Percentiles rank a stretch among this genome's conserved stretches.
phyloP scores from a whole-genome alignment of 768 basidiomycete species.

The Tylopilus plumbeoviolaceoides region DNA sequence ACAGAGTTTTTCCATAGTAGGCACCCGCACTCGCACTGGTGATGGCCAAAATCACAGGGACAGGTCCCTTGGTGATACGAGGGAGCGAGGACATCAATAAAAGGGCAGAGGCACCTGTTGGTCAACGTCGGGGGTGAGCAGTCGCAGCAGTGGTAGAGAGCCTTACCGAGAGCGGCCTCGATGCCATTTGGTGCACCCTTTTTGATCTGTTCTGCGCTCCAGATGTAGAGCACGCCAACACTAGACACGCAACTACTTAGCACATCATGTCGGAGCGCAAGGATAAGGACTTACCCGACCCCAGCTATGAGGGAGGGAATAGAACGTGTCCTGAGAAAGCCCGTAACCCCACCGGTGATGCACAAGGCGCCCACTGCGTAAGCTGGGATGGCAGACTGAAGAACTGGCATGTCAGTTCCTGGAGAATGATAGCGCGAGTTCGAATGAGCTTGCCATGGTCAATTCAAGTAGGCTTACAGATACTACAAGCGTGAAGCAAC shows the following conservation, averaged over 20 bases:
- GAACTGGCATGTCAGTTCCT: slow-evolving; percentile 24
- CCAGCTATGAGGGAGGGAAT: slow-evolving; percentile 83
- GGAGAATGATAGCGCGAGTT: neutral
- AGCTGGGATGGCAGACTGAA: slow-evolving; percentile 77
- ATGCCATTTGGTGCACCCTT: slow-evolving; percentile 71
- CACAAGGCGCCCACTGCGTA: slow-evolving; percentile 75
- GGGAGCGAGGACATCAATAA: slow-evolving; percentile 73
- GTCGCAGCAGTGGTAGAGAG: neutral
- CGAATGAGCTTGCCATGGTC: slow-evolving; percentile 28
- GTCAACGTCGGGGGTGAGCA: neutral
- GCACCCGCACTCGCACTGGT: slow-evolving; percentile 56
- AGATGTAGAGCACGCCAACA: slow-evolving; percentile 76
- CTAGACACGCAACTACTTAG: slow-evolving; percentile 32
- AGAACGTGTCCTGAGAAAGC: slow-evolving; percentile 67
- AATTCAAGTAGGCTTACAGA: slow-evolving; percentile 21
- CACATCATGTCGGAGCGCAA: neutral
- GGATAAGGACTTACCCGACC: slow-evolving; percentile 50
- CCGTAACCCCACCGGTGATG: slow-evolving; percentile 71
- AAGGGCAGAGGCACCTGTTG: slow-evolving; percentile 68
- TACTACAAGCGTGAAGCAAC: neutral
- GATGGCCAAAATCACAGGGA: slow-evolving; percentile 59
- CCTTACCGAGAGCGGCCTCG: slow-evolving; percentile 71
- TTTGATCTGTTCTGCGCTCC: slow-evolving; percentile 72
- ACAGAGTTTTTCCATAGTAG: slow-evolving; percentile 66
- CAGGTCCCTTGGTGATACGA: slow-evolving; percentile 67